Percentiles rank a stretch among this genome's conserved stretches.
Evolutionary conservation across 768 basidiomycete genomes (phyloP).

Genomic region (Boletus eberwhitei): DNA sequence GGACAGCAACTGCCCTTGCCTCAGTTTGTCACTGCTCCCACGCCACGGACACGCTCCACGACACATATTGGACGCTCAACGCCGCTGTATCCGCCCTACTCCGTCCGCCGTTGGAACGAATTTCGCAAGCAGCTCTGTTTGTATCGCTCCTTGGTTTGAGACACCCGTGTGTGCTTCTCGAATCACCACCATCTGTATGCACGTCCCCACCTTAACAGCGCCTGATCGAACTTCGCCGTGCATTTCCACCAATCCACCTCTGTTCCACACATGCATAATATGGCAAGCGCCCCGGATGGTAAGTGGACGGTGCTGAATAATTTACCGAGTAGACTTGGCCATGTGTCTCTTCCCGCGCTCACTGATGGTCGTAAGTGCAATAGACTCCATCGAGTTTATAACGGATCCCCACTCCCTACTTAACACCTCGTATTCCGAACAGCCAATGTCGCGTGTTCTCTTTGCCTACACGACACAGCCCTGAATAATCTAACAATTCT

Average conservation of each 20-base stretch:
- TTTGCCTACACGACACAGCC: slow-evolving; percentile 9
- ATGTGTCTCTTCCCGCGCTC: slow-evolving; percentile 10
- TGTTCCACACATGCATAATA: slow-evolving; percentile 5
- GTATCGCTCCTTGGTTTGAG: neutral
- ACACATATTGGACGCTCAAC: neutral
- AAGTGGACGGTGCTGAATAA: neutral
- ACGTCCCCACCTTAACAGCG: slow-evolving; percentile 5
- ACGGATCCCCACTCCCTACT: neutral
- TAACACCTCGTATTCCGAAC: neutral
- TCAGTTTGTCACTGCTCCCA: slow-evolving; percentile 14
- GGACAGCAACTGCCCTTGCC: slow-evolving; percentile 1
- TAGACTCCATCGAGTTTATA: neutral
- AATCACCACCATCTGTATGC: neutral
- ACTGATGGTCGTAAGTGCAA: neutral
- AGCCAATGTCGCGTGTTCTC: neutral
- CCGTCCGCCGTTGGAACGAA: neutral
- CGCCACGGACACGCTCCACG: slow-evolving; percentile 18
- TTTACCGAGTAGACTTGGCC: neutral
- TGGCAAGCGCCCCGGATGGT: neutral
- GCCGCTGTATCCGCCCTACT: neutral
- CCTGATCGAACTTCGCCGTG: neutral
- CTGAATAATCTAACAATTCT: slow-evolving; percentile 3
- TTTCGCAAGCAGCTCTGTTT: neutral
- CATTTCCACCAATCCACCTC: slow-evolving; percentile 1
- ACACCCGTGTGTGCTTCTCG: neutral